Conservation (phyloP, 2,329 filamentous ascomycete genomes). For the Penicillium corylophilum region DNA sequence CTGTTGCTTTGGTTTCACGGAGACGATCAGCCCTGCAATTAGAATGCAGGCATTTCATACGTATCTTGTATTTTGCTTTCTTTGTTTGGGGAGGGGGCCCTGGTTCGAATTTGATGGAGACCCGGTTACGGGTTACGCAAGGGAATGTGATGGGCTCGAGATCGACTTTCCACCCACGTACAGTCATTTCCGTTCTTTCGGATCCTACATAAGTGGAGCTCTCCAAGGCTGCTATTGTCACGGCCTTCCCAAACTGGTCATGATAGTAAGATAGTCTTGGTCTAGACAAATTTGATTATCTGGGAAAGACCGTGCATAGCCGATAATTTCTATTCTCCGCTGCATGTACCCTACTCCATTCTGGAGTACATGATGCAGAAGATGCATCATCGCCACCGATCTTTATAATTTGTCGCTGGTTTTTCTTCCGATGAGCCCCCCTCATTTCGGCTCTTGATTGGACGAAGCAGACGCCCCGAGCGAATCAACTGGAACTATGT, state of each 20-base stretch:
- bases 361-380: constrained; percentile 29
- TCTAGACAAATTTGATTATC: neutral
- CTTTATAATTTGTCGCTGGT: constrained; percentile 3
- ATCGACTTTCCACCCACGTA: neutral
- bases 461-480: constrained; percentile 2
- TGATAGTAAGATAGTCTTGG: neutral
- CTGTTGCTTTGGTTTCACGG: neutral
- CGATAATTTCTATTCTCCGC: constrained; percentile 17
- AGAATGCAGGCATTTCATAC: constrained; percentile 9
- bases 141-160: neutral
- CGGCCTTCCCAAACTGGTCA: neutral
- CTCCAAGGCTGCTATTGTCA: neutral
- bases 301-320: constrained; percentile 19
- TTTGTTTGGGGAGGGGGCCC: neutral
- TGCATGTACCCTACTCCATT: constrained; percentile 18
- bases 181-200: neutral
- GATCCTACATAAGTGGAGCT: neutral
- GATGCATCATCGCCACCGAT: constrained; percentile 25
- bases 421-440: constrained; percentile 19
- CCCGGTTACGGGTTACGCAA: neutral
- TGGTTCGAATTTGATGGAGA: neutral
- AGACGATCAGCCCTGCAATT: constrained; percentile 20
- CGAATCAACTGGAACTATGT: constrained; percentile 11
- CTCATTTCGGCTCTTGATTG: constrained; percentile 6
- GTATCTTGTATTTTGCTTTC: neutral